These are phyloP conservation scores for Stagonosporopsis tanaceti DNA, from an alignment of 2,329 filamentous ascomycete genomes.

Conservation along the genomic window DNA sequence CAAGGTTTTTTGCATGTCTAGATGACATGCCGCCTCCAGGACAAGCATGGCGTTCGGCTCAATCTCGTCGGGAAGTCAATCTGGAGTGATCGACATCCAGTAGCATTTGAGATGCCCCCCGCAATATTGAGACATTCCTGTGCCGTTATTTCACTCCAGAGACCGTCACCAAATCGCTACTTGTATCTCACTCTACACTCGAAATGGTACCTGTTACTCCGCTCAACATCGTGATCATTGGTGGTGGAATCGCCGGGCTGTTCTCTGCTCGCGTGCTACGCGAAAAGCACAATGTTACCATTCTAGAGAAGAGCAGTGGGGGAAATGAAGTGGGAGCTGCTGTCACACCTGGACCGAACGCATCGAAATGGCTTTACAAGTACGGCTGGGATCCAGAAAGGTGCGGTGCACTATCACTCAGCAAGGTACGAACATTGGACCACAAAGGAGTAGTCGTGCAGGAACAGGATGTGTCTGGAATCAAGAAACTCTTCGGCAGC, in stretches of 20 bases:
- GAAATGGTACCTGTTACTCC: neutral
- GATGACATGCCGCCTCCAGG: no score
- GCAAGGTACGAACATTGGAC: neutral
- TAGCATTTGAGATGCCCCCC: no score
- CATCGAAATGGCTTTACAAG: neutral
- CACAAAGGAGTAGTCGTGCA: neutral
- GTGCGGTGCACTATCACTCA: neutral
- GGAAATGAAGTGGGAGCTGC: neutral
- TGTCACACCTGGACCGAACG: neutral
- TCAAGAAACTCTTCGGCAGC: neutral
- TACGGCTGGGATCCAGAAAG: neutral
- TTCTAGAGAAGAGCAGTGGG: neutral
- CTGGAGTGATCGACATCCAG: no score
- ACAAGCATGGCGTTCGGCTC: no score
- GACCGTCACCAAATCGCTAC: no score
- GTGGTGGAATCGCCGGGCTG: neutral
- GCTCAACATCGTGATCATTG: neutral
- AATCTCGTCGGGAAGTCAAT: no score
- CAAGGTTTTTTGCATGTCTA: no score
- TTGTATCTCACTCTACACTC: no score
- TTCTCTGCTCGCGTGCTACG: neutral
- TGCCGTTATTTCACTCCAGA: no score
- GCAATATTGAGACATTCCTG: no score
- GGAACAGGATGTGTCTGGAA: neutral
- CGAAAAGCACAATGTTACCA: neutral